A percentile compares a stretch with the other conserved stretches of the same genome.
These are phyloP conservation scores for Aurinia saxatilis DNA, from an alignment of 345 rosid genomes.

Conservation along the genomic window DNA sequence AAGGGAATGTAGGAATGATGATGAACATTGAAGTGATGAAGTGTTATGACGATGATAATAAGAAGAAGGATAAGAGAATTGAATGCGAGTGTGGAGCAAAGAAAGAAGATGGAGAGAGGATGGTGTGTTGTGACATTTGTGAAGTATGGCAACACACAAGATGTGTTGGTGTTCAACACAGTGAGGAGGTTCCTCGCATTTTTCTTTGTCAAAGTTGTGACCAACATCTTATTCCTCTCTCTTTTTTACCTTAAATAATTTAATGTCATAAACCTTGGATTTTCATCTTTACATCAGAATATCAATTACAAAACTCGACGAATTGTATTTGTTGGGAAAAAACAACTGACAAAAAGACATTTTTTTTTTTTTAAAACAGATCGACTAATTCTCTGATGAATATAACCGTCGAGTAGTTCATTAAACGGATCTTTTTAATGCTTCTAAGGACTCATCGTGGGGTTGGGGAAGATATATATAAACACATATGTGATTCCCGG, in stretches of 20 bases:
- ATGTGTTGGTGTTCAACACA: constrained; percentile 62
- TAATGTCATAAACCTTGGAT: neutral
- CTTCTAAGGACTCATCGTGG: no score
- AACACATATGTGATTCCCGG: no score
- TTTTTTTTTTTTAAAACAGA: no score
- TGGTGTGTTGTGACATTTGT: constrained; percentile 79
- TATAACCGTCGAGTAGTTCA: no score
- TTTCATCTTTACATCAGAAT: neutral
- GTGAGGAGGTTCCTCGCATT: constrained; percentile 59
- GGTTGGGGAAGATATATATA: no score
- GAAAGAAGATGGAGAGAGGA: constrained; percentile 80
- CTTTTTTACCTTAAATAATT: constrained; percentile 44
- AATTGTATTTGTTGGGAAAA: constrained; percentile 33
- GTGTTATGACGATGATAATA: constrained; percentile 27
- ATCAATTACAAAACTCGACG: constrained; percentile 34
- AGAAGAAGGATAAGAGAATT: constrained; percentile 22
- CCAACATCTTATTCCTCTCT: constrained; percentile 49
- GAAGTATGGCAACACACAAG: constrained; percentile 87
- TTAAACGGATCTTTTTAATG: no score
- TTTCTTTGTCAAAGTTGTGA: constrained; percentile 86
- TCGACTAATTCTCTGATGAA: no score
- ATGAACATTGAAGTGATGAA: constrained; percentile 17
- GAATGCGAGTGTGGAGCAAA: constrained; percentile 66
- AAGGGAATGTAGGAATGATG: constrained; percentile 37
- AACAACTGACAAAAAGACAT: no score